These are phyloP conservation scores for Calonectria pauciramosa DNA, from an alignment of 2,329 filamentous ascomycete species.

Conservation along the genomic window DNA sequence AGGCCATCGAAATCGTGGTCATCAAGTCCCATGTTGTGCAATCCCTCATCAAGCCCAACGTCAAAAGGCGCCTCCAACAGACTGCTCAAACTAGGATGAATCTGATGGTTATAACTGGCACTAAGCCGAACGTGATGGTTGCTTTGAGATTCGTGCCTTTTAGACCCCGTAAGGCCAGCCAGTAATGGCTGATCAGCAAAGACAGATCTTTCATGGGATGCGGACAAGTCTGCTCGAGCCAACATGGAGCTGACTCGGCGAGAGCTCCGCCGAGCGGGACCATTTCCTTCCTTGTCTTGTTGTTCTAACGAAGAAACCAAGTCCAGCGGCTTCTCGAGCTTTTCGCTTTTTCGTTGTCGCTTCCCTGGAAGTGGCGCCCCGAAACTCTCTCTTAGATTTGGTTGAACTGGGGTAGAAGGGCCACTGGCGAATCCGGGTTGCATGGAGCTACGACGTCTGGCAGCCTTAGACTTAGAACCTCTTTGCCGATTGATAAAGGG, in stretches of 20 bases:
- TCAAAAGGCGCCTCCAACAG: constrained; percentile 79
- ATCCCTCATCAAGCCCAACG: constrained; percentile 77
- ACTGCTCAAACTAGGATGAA: constrained; percentile 69
- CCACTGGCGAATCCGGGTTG: constrained; percentile 79
- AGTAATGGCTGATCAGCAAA: constrained; percentile 76
- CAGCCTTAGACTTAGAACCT: constrained; percentile 60
- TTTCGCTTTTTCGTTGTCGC: constrained; percentile 66
- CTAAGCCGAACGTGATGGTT: constrained; percentile 56
- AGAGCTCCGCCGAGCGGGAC: constrained; percentile 70
- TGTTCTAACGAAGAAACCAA: constrained; percentile 80
- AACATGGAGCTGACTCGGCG: constrained; percentile 92
- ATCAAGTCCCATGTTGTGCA: constrained; percentile 79
- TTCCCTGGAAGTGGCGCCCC: constrained; percentile 70
- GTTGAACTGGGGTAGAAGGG: constrained; percentile 80
- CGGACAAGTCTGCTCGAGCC: constrained; percentile 87
- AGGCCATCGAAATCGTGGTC: constrained; percentile 80
- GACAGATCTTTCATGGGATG: constrained; percentile 84
- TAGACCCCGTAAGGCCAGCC: constrained; percentile 59
- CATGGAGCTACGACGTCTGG: constrained; percentile 74
- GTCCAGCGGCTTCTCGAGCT: constrained; percentile 67
- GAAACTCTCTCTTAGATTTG: constrained; percentile 83
- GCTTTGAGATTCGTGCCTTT: constrained; percentile 79
- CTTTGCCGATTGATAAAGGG: constrained; percentile 63
- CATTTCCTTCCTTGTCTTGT: constrained; percentile 68
- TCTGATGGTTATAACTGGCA: constrained; percentile 59